Evolutionary conservation across 192 early-diverging fungal genomes (phyloP), one percentile per base, ranked within the genome.

Genomic region (Backusella circina): DNA sequence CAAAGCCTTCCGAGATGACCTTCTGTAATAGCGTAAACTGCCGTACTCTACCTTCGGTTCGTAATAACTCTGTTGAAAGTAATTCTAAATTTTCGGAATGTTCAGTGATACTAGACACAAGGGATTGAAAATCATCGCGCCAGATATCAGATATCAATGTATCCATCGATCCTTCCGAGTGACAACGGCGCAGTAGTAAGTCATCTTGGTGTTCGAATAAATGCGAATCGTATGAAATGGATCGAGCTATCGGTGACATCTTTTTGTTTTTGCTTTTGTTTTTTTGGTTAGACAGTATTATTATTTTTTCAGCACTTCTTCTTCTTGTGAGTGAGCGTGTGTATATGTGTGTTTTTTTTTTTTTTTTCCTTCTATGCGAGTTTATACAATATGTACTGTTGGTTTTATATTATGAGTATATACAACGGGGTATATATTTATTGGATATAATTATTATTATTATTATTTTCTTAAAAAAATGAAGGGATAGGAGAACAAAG

Each of bases 21-120:
- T 71, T 47, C 30, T 76, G 67, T 15, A 80, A 47, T 65, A 37
- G 16, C 6, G 75, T 67, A 9, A 80, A 64, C 21, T 75, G 65
- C 23, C 79, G 35, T 13, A 75, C 71, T 47, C 54, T 57, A 23
- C 79, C 51, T 64, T 80, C 79, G 2, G 70, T 26, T 26, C 36
- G 33, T 50, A 80, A 67, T 26, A 75, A 23, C 8, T 80, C 74
- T n/a, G 70, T 76, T 12, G 79, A 80, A 23, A 80, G 38, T n/a
- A 64, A 51, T 67, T 80, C 79, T 5, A 80, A 71, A 54, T 72
- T 26, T 61, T 80, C 79, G 7, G 79, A 80, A 13, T 80, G 73
- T 21, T 31, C 18, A 2, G 75, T 80, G 36, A 75, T 67, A 3
- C 32, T 65, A n/a, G 79, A 72, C 70, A 76, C 57, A 0, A 80